phyloP scores from a whole-genome alignment of 139 green algal genomes.

The Picochlorum sp. region DNA sequence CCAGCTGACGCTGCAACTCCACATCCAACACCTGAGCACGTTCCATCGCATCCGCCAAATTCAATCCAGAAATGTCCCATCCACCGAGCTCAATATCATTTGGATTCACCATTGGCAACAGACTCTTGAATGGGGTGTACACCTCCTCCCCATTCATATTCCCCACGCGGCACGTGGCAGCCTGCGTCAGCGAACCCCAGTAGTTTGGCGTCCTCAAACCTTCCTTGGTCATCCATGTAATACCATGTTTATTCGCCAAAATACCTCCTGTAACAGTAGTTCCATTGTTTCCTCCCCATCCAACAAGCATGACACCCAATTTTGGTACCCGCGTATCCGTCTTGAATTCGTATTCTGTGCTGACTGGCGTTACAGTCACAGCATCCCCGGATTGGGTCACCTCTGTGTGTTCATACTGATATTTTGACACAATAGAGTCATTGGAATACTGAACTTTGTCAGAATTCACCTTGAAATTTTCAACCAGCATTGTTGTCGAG shows the following conservation, averaged over 20 bases:
- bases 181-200: slow-evolving; percentile 92
- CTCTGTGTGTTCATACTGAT: slow-evolving; percentile 78
- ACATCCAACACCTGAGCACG: slow-evolving; percentile 86
- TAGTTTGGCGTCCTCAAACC: slow-evolving; percentile 96
- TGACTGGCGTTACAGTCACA: slow-evolving; percentile 68
- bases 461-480: slow-evolving; percentile 81
- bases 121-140: slow-evolving; percentile 80
- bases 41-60: slow-evolving; percentile 94
- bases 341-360: slow-evolving; percentile 71
- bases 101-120: slow-evolving; percentile 90
- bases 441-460: slow-evolving; percentile 77
- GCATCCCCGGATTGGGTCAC: slow-evolving; percentile 53
- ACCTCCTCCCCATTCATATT: slow-evolving; percentile 93
- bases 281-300: slow-evolving; percentile 97
- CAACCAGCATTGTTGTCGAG: slow-evolving; percentile 41
- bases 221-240: slow-evolving; percentile 99
- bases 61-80: slow-evolving; percentile 93
- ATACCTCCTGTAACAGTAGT: slow-evolving; percentile 91
- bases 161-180: slow-evolving; percentile 86
- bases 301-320: slow-evolving; percentile 97
- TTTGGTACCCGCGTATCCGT: slow-evolving; percentile 84
- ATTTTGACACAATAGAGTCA: slow-evolving; percentile 70
- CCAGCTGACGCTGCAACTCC: slow-evolving; percentile 94
- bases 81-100: slow-evolving; percentile 94
- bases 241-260: slow-evolving; percentile 92